These are phyloP conservation scores for Flaveria linearis DNA, from an alignment of 129 eudicot genomes.

Conservation along the genomic window DNA sequence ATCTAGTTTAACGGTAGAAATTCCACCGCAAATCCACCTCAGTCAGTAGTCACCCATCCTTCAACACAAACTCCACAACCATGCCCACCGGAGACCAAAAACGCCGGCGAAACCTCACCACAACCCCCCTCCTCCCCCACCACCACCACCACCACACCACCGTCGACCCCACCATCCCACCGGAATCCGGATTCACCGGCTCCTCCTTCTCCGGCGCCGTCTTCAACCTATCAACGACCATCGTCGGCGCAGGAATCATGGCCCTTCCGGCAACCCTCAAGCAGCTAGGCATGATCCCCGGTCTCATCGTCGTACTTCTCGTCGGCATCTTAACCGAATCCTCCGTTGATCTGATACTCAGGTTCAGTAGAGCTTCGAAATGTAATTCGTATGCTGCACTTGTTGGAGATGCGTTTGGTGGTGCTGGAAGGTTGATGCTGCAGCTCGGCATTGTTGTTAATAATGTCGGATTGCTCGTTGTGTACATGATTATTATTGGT, in stretches of 20 bases:
- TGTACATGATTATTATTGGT: slow-evolving; percentile 85
- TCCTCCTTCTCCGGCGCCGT: slow-evolving; percentile 88
- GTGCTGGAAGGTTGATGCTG: slow-evolving; percentile 49
- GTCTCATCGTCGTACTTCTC: slow-evolving; percentile 47
- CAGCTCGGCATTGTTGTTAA: slow-evolving; percentile 67
- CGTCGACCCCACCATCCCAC: neutral
- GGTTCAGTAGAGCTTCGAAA: slow-evolving; percentile 70
- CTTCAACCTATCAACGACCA: slow-evolving; percentile 84
- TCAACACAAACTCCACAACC: slow-evolving; percentile 20
- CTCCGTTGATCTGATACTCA: slow-evolving; percentile 71
- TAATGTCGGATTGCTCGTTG: slow-evolving; percentile 71
- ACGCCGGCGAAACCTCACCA: slow-evolving; percentile 61
- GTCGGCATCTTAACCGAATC: slow-evolving; percentile 67
- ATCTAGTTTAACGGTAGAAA: too few species aligned
- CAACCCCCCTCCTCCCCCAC: slow-evolving; percentile 45
- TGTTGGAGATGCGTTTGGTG: slow-evolving; percentile 72
- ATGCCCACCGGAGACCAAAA: slow-evolving; percentile 71
- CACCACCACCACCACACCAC: slow-evolving; percentile 35
- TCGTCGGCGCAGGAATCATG: slow-evolving; percentile 97
- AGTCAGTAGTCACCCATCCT: too few species aligned
- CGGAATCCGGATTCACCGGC: slow-evolving; percentile 50
- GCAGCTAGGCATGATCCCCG: slow-evolving; percentile 73
- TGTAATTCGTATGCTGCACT: slow-evolving; percentile 59
- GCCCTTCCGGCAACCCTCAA: slow-evolving; percentile 89
- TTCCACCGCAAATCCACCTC: neutral